Base-by-base conservation (phyloP, 768 basidiomycete genomes). In the Ephemerocybe angulata region DNA sequence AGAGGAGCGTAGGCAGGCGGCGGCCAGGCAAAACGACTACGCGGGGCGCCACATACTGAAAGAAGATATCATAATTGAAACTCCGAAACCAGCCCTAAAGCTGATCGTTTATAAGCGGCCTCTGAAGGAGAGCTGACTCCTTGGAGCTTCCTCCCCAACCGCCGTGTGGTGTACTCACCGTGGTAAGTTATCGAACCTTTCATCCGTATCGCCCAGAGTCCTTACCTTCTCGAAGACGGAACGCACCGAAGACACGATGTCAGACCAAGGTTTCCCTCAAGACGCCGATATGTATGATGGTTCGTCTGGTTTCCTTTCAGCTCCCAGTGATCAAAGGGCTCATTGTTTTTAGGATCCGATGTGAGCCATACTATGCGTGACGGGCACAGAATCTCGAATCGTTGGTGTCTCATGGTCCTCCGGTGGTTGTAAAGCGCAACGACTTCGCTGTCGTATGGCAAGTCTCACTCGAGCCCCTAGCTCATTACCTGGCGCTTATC, bases 81-180 rank as follows among this genome's bases (percentile, higher is more conserved):
- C 28, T 30, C 47, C 54, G 54, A 38, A 7, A 38, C 54, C 54
- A n/a, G 54, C 54, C 54, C 54, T 55, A 55, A 55, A 54, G 4
- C 12, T 27, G 43, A 19, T 19, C 42, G 19, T 13, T 44, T 24
- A 44, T 21, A 44, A 44, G 19, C 2, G 19, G 38, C 3, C 8
- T n/a, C 22, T 7, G 13, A 40, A 40, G 3, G 7, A 40, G 15
- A 2, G 1, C 24, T 33, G 42, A 12, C n/a, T 28, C 48, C 35
- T 50, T 42, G 47, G 54, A 50, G 54, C 21, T 24, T 49, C 50
- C 47, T 50, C 54, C 54, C 54, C 54, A 50, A 55, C 54, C 44
- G 28, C 33, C 47, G 25, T 48, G 47, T 49, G 17, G 38, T 22
- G 11, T 47, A 15, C 19, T 28, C 15, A 48, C 40, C 40, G 19